Evolutionary conservation across 2,329 filamentous ascomycete species (phyloP).

Genomic region (Bimuria novae-zelandiae): DNA sequence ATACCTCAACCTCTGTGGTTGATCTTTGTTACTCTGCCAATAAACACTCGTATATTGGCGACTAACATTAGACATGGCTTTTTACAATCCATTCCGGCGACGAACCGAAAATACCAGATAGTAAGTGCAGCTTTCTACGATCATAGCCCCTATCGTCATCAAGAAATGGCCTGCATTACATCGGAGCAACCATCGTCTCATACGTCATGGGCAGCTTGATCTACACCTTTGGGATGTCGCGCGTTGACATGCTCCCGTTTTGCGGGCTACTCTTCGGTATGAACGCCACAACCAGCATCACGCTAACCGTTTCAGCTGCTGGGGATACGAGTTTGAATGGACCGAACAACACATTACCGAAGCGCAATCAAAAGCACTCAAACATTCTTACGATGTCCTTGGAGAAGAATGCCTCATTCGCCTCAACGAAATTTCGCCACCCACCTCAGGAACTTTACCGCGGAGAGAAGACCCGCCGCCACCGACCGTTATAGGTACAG

Average conservation of each 20-base stretch:
- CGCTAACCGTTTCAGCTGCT: slow-evolving; percentile 49
- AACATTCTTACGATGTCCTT: slow-evolving; percentile 70
- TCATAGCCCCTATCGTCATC: neutral
- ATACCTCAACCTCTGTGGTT: too few relatives aligned
- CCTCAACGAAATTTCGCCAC: slow-evolving; percentile 65
- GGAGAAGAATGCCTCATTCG: slow-evolving; percentile 68
- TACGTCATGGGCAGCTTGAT: too few relatives aligned
- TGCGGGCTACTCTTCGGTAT: neutral
- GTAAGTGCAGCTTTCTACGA: slow-evolving; percentile 35
- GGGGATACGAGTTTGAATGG: slow-evolving; percentile 73
- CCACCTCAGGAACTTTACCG: slow-evolving; percentile 43
- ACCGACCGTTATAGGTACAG: slow-evolving; percentile 30
- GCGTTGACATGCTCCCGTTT: too few relatives aligned
- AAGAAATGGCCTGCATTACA: too few relatives aligned
- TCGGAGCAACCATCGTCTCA: too few relatives aligned
- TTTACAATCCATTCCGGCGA: slow-evolving; percentile 49
- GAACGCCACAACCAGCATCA: neutral
- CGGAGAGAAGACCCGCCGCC: slow-evolving; percentile 43
- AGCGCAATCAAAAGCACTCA: slow-evolving; percentile 64
- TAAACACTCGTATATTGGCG: too few relatives aligned
- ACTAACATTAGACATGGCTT: slow-evolving; percentile 51
- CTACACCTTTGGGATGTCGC: too few relatives aligned
- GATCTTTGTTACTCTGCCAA: too few relatives aligned
- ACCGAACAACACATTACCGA: slow-evolving; percentile 66
- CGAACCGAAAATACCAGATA: slow-evolving; percentile 49